Evolutionary conservation across 805 yeast genomes (phyloP).

Genomic region (Blastobotrys muscicola): DNA sequence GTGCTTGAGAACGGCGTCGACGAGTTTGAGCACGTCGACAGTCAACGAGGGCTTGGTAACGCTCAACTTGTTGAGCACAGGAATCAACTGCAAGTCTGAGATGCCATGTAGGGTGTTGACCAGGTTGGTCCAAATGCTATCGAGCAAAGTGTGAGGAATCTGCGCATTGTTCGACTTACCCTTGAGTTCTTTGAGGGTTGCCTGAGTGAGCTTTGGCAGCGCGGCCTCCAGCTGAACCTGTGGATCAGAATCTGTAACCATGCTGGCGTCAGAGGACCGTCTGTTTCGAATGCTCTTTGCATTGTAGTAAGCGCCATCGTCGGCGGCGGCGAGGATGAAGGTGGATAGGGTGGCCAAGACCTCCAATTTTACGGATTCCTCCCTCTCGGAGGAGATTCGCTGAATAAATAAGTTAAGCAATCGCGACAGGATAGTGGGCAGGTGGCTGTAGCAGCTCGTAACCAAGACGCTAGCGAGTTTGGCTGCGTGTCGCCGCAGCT

Average conservation of each 20-base stretch:
- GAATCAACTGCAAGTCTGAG: slow-evolving; percentile 4
- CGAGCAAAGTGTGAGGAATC: slow-evolving; percentile 5
- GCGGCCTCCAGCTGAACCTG: slow-evolving; percentile 4
- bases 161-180: slow-evolving; percentile 3
- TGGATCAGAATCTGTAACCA: slow-evolving; percentile 20
- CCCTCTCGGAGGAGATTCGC: slow-evolving; percentile 26
- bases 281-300: slow-evolving; percentile 12
- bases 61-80: slow-evolving; percentile 4
- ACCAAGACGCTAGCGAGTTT: slow-evolving; percentile 34
- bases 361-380: slow-evolving; percentile 42
- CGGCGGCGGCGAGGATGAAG: slow-evolving; percentile 32
- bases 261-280: slow-evolving; percentile 21
- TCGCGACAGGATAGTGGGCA: slow-evolving; percentile 23
- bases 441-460: slow-evolving; percentile 29
- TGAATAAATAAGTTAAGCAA: slow-evolving; percentile 36
- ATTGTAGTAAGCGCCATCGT: slow-evolving; percentile 32
- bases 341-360: slow-evolving; percentile 37
- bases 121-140: slow-evolving; percentile 5
- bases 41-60: slow-evolving; percentile 7
- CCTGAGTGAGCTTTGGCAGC: slow-evolving; percentile 1
- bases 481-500: slow-evolving; percentile 46
- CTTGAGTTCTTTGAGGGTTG: slow-evolving; percentile 6
- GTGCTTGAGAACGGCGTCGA: slow-evolving; percentile 8
- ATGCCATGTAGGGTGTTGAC: slow-evolving; percentile 7
- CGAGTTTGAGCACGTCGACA: slow-evolving; percentile 11